Evolutionary conservation across 768 basidiomycete species (phyloP).

Genomic region (Pleurotus djamor): DNA sequence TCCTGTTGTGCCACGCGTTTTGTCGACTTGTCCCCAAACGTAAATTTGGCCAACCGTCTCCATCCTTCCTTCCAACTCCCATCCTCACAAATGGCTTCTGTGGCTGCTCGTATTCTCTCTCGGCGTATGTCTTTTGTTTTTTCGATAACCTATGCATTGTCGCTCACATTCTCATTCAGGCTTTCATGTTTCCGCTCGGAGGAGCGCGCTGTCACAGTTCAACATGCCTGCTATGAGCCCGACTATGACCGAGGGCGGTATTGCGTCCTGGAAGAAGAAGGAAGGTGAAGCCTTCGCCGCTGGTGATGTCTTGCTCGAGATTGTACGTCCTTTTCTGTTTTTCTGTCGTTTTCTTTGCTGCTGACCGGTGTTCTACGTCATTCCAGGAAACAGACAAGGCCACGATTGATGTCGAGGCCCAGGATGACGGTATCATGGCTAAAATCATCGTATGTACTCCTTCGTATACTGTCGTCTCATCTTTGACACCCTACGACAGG

Average conservation of each 20-base stretch:
- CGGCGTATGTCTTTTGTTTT: constrained; percentile 48
- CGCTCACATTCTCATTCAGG: constrained; percentile 40
- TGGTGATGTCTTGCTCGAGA: constrained; percentile 95
- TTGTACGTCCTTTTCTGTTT: constrained; percentile 51
- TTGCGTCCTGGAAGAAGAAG: constrained; percentile 95
- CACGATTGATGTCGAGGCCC: constrained; percentile 98
- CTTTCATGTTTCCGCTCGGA: constrained; percentile 77
- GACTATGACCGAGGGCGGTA: constrained; percentile 99
- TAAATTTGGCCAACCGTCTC: constrained; percentile 20
- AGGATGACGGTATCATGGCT: constrained; percentile 94
- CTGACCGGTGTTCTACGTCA: constrained; percentile 13
- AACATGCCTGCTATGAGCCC: constrained; percentile 99
- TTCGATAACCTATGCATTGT: background rate
- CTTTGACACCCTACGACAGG: constrained; percentile 37
- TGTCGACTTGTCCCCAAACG: constrained; percentile 29
- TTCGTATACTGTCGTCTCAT: background rate
- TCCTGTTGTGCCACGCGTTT: constrained; percentile 8
- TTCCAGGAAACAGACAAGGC: constrained; percentile 99
- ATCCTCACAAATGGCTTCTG: constrained; percentile 49
- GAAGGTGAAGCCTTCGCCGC: constrained; percentile 89
- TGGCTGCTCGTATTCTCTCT: constrained; percentile 61
- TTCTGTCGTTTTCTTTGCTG: background rate
- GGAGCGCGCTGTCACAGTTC: constrained; percentile 83
- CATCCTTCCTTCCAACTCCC: constrained; percentile 17
- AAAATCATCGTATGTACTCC: constrained; percentile 84